These are phyloP conservation scores for Candida arabinofermentans DNA, from an alignment of 805 yeast genomes.

Conservation along the genomic window DNA sequence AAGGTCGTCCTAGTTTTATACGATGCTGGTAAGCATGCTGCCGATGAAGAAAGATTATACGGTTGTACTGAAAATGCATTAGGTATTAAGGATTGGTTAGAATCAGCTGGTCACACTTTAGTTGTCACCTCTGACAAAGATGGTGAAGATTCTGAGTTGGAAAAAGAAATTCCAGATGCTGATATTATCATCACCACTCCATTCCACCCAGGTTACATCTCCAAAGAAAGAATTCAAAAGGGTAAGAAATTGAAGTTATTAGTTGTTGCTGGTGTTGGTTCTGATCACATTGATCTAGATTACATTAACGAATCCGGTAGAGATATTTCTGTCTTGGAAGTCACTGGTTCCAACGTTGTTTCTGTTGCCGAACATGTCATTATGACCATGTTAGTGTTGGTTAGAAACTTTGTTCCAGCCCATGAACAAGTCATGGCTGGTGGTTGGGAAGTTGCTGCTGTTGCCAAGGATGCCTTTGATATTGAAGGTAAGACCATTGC, in stretches of 20 bases:
- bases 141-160: conserved; percentile 53
- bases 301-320: conserved; percentile 56
- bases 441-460: conserved; percentile 75
- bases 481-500: conserved; percentile 72
- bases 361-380: conserved; percentile 81
- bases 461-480: conserved; percentile 70
- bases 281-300: conserved; percentile 72
- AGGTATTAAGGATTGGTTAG: conserved; percentile 63
- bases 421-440: conserved; percentile 61
- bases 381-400: conserved; percentile 66
- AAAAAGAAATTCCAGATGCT: conserved; percentile 63
- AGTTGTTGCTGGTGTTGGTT: conserved; percentile 82
- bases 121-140: conserved; percentile 69
- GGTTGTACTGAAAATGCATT: conserved; percentile 76
- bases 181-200: conserved; percentile 80
- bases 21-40: conserved; percentile 55
- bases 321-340: conserved; percentile 69
- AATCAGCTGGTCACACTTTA: conserved; percentile 61
- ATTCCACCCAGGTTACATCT: conserved; percentile 76
- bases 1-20: conserved; percentile 56
- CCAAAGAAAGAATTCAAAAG: conserved; percentile 58
- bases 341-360: conserved; percentile 76
- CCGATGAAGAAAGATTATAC: conserved; percentile 54
- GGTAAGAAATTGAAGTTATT: conserved; percentile 69
- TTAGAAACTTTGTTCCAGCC: conserved; percentile 76